Evolutionary conservation across 2,329 filamentous ascomycete genomes (phyloP).

Genomic region (Xylariaceae sp.): DNA sequence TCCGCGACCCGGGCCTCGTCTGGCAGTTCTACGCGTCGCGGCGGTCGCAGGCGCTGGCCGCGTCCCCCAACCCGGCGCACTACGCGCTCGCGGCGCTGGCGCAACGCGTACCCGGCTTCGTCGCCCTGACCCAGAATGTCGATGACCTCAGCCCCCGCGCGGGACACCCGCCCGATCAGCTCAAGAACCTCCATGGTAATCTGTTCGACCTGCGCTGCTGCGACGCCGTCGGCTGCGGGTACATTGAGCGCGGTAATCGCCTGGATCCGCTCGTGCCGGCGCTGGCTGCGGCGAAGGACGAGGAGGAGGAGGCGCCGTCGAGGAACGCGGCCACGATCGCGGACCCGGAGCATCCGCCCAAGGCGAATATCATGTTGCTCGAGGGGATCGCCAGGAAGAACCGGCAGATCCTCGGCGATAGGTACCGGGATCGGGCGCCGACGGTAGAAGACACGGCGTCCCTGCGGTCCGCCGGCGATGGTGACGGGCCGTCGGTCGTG

Average conservation of each 20-base stretch:
- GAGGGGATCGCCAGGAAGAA: constrained; percentile 39
- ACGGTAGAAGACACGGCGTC: constrained; percentile 9
- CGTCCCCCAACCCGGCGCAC: constrained; percentile 65
- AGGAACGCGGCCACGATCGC: constrained; percentile 2
- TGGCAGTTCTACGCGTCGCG: constrained; percentile 73
- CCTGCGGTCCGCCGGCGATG: constrained; percentile 2
- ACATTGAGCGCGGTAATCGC: constrained; percentile 58
- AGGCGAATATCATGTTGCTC: constrained; percentile 20
- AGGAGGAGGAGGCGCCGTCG: constrained; percentile 20
- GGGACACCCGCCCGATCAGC: constrained; percentile 56
- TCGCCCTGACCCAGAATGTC: constrained; percentile 68
- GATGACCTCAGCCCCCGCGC: constrained; percentile 62
- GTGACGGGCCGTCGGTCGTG: too few relatives aligned
- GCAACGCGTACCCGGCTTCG: constrained; percentile 53
- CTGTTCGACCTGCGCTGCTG: too few relatives aligned
- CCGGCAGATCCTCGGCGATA: constrained; percentile 60
- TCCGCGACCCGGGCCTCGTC: constrained; percentile 62
- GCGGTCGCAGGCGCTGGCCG: constrained; percentile 65
- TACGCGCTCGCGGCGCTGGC: constrained; percentile 66
- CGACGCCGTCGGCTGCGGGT: constrained; percentile 51
- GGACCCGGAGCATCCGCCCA: constrained; percentile 5
- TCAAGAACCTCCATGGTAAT: constrained; percentile 65
- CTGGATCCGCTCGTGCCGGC: constrained; percentile 66
- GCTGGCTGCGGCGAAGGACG: constrained; percentile 51
- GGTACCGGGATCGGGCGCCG: constrained; percentile 38